Evolutionary conservation across 441 rosid species (phyloP), one percentile per base, ranked within the genome.

Genomic region (Populus trichocarpa): DNA sequence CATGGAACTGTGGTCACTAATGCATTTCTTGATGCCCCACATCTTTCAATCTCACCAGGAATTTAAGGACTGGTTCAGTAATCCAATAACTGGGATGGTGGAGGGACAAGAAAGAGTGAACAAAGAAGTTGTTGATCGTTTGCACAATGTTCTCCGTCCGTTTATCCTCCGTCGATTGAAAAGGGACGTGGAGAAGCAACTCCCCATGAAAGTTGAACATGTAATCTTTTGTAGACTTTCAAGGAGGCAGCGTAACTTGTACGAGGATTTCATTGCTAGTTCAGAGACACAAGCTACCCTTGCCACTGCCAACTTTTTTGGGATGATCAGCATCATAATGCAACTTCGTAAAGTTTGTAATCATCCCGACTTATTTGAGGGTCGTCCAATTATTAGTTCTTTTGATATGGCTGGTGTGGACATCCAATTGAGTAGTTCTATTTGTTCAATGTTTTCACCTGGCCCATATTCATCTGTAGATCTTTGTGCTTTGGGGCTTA

Each of bases 21-120:
- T 95, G 99, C 99, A 97, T 90, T 97, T 97, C 85, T 88, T 97
- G 87, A 97, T 97, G 99, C 99, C 99, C 53, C 99, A 97, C 78
- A 78, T 97, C 57, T 97, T 97, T 88, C 99, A 97, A 86, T 97
- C 99, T 83, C 99, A 97, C 89, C 99, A 97, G 86, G 99, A 97
- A 88, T 97, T 97, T 83, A 97, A 92, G 89, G 99, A 97, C 81
- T 97, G 99, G 99, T 97, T 97, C 82, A 82, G 98, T 81, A 97
- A 95, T 86, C 99, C 99, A 23, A 97, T 97, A 87, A 86, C 99
- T 32, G 99, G 99, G 77, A 97, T 97, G 99, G 98, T 97, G 57
- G 99, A 97, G 80, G 99, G 99, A 70, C 99, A 97, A 85, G 99
- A 95, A 82, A 95, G 85, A 79, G 95, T 97, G 75, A 97, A 95